Percentiles rank a stretch among this genome's conserved stretches.
These are phyloP conservation scores for Neoboletus brunneissimus DNA, from an alignment of 768 basidiomycete species.

Conservation along the genomic window DNA sequence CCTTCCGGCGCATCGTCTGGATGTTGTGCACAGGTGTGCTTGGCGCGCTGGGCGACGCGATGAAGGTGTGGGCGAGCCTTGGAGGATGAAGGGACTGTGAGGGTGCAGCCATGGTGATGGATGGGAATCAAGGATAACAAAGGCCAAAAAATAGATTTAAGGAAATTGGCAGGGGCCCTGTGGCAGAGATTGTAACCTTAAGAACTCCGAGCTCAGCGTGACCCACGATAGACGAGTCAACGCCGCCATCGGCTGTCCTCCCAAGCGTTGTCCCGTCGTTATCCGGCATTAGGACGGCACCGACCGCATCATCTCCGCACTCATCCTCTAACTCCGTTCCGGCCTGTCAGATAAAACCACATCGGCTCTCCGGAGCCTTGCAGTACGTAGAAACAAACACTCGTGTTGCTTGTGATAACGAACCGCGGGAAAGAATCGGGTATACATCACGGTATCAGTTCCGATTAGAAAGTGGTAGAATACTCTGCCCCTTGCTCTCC, in stretches of 20 bases:
- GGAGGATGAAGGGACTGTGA: slow-evolving; percentile 61
- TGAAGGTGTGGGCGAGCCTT: slow-evolving; percentile 69
- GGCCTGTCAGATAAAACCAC: background rate
- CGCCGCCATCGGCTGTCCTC: background rate
- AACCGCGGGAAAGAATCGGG: background rate
- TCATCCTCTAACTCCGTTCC: background rate
- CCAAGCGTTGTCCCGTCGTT: slow-evolving; percentile 4
- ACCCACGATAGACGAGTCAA: background rate
- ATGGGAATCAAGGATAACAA: slow-evolving; percentile 8
- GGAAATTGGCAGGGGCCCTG: background rate
- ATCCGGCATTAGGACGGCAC: slow-evolving; percentile 35
- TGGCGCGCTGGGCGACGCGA: slow-evolving; percentile 70
- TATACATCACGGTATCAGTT: slow-evolving; percentile 32
- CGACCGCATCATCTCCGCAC: slow-evolving; percentile 22
- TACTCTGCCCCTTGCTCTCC: slow-evolving; percentile 55
- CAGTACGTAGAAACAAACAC: background rate
- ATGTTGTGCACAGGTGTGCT: slow-evolving; percentile 88
- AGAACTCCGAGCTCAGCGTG: background rate
- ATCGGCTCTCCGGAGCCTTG: background rate
- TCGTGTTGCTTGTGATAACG: slow-evolving; percentile 1
- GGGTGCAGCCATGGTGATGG: slow-evolving; percentile 27
- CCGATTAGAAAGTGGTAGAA: slow-evolving; percentile 64
- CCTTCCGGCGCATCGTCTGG: slow-evolving; percentile 86
- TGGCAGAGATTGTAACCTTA: background rate
- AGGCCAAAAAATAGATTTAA: slow-evolving; percentile 5